These are phyloP conservation scores for Petunia axillaris DNA, from an alignment of 257 asterid genomes.

Conservation along the genomic window DNA sequence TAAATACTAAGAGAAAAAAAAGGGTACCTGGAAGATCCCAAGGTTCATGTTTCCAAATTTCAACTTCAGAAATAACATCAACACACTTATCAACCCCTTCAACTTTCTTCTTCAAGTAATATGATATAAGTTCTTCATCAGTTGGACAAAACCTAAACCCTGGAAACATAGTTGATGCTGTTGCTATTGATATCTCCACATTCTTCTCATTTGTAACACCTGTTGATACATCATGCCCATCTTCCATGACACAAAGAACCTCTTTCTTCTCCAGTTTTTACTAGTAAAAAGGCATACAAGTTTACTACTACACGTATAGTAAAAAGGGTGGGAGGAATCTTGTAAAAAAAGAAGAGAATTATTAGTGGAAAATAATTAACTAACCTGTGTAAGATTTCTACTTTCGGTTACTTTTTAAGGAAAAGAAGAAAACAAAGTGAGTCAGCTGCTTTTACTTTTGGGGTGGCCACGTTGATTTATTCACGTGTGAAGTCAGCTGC, in stretches of 20 bases:
- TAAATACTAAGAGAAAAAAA: too few species aligned
- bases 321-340: not conserved
- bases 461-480: not conserved
- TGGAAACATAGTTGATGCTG: conserved; percentile 73
- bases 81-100: conserved; percentile 53
- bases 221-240: not conserved
- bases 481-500: not conserved
- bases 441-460: not conserved
- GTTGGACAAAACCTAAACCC: conserved; percentile 90
- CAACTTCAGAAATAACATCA: conserved; percentile 75
- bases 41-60: conserved; percentile 81
- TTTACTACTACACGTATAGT: not conserved
- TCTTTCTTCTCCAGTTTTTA: not conserved
- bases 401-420: conserved; percentile 25
- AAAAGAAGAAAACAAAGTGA: not conserved
- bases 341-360: conserved; percentile 16
- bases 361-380: too few species aligned
- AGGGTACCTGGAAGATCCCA: conserved; percentile 89
- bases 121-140: conserved; percentile 73
- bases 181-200: conserved; percentile 63
- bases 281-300: not conserved
- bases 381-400: not conserved
- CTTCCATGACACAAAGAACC: not conserved
- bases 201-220: not conserved
- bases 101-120: conserved; percentile 70